phyloP scores from a whole-genome alignment of 306 rosid species.

The Sesbania bispinosa region DNA sequence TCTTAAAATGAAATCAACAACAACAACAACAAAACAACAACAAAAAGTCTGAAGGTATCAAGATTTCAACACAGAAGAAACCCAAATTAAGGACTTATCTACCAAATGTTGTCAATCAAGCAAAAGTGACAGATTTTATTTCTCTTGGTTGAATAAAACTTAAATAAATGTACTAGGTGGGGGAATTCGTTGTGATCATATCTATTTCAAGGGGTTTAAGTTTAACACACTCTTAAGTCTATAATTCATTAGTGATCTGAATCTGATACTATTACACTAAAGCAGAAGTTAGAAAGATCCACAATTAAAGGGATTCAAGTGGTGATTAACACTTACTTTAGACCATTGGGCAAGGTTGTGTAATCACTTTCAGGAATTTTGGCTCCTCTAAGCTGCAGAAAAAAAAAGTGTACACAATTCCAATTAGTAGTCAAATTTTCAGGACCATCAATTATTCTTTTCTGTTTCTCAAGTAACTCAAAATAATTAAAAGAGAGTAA shows the following conservation, averaged over 20 bases:
- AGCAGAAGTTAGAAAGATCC: constrained; percentile 2
- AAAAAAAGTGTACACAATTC: not conserved
- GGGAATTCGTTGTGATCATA: not conserved
- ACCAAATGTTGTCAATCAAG: not conserved
- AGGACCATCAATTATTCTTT: not conserved
- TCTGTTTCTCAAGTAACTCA: not conserved
- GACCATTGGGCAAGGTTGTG: constrained; percentile 79
- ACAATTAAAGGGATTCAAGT: not conserved
- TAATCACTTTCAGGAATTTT: constrained; percentile 91
- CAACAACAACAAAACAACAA: constrained; percentile 21
- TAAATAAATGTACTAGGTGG: not conserved
- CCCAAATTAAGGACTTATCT: not conserved
- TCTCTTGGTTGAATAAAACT: not conserved
- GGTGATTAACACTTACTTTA: constrained; percentile 61
- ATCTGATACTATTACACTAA: not conserved
- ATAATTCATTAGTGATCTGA: not conserved
- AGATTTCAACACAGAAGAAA: not conserved
- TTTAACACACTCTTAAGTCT: not conserved
- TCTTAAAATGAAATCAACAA: constrained; percentile 20
- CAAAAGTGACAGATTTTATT: not conserved
- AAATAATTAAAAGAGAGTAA: not conserved
- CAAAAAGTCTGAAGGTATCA: not conserved
- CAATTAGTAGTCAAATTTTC: not conserved
- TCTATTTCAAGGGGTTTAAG: not conserved
- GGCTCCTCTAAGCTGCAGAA: constrained; percentile 41